Evolutionary conservation across 306 rosid species (phyloP).

Genomic region (Parietaria judaica): DNA sequence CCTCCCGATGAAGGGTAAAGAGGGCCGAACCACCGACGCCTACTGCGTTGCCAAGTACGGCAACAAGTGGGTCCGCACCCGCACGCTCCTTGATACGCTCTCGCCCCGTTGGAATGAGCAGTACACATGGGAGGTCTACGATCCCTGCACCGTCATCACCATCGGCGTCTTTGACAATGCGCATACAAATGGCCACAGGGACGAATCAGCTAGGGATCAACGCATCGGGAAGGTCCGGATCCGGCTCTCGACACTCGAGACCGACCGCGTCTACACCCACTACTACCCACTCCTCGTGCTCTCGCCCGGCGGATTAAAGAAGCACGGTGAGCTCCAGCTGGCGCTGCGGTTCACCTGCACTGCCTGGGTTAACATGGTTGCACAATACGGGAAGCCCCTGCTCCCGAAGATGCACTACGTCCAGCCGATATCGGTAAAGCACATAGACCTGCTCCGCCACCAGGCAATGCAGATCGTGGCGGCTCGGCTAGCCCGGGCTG

Average conservation of each 20-base stretch:
- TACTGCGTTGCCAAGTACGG: constrained; percentile 96
- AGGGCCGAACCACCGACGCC: constrained; percentile 68
- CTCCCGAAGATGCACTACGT: constrained; percentile 94
- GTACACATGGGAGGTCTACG: constrained; percentile 88
- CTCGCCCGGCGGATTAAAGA: constrained; percentile 54
- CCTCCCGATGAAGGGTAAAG: constrained; percentile 71
- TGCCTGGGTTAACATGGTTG: constrained; percentile 76
- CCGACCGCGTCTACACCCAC: constrained; percentile 69
- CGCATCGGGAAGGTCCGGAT: constrained; percentile 89
- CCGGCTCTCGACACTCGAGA: constrained; percentile 78
- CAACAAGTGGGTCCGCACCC: constrained; percentile 84
- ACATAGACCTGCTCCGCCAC: constrained; percentile 70
- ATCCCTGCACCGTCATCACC: constrained; percentile 86
- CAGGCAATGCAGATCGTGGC: constrained; percentile 91
- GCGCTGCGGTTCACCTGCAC: constrained; percentile 86
- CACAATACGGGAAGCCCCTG: constrained; percentile 69
- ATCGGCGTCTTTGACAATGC: constrained; percentile 70
- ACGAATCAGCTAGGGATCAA: constrained; percentile 46
- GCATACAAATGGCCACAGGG: constrained; percentile 54
- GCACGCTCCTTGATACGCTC: constrained; percentile 71
- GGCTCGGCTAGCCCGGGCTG: constrained; percentile 51
- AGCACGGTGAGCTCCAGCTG: constrained; percentile 87
- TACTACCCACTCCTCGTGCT: constrained; percentile 80
- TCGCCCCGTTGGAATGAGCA: constrained; percentile 95
- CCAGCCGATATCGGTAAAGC: constrained; percentile 61